phyloP scores from a whole-genome alignment of 2,329 filamentous ascomycete species.

The Diaporthe sp. region DNA sequence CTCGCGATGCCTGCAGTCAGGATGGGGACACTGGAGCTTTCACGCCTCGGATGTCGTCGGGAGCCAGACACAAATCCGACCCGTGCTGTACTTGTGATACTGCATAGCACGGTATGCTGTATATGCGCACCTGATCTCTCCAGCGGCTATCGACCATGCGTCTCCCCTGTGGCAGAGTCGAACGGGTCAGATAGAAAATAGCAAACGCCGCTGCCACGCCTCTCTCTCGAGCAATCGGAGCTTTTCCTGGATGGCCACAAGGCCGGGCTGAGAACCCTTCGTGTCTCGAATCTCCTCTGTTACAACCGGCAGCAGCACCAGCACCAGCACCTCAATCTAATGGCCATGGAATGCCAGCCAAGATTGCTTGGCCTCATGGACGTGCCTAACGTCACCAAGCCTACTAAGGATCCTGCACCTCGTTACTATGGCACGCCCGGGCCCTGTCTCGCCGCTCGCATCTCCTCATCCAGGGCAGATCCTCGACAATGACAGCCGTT shows the following conservation, averaged over 20 bases:
- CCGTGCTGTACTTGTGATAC: constrained; percentile 5
- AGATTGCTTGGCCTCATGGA: constrained; percentile 22
- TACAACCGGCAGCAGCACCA: neutral
- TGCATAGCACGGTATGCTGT: neutral
- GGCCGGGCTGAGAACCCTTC: neutral
- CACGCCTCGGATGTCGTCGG: constrained; percentile 23
- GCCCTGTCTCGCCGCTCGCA: constrained; percentile 4
- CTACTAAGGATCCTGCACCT: constrained; percentile 5
- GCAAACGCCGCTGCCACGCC: neutral
- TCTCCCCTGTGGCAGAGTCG: neutral
- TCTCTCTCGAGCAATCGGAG: constrained; percentile 13
- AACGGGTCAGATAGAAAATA: neutral
- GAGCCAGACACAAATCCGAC: constrained; percentile 22
- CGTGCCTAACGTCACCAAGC: neutral
- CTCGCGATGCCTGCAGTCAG: constrained; percentile 33
- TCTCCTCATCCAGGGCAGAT: constrained; percentile 17
- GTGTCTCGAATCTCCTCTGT: constrained; percentile 20
- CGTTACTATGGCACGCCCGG: neutral
- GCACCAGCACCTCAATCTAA: neutral
- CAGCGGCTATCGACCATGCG: constrained; percentile 21
- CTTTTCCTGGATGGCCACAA: neutral
- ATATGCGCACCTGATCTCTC: neutral
- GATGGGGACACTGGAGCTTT: constrained; percentile 18
- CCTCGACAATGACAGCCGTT: constrained; percentile 2
- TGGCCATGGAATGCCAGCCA: neutral